Percentiles rank a stretch among this genome's conserved stretches.
Conservation (phyloP, 768 basidiomycete genomes). For the Amanita thiersii region DNA sequence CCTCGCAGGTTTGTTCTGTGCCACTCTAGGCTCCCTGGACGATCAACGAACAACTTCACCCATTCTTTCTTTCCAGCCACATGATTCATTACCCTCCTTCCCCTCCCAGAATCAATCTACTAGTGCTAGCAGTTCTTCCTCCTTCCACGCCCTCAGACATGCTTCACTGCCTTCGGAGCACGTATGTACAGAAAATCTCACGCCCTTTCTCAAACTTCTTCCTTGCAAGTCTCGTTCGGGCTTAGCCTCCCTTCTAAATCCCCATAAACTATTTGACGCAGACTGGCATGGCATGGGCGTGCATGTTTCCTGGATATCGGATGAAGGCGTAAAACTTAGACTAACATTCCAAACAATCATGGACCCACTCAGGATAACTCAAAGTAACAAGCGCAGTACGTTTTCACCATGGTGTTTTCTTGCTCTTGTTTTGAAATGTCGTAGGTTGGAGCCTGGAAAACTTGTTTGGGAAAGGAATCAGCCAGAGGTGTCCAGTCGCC, state of each 20-base stretch:
- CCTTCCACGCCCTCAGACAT: conserved; percentile 56
- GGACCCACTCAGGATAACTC: conserved; percentile 59
- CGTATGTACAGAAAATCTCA: conserved; percentile 97
- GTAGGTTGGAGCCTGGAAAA: conserved; percentile 69
- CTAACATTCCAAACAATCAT: conserved; percentile 71
- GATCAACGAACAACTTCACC: conserved; percentile 52
- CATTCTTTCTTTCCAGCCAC: conserved; percentile 51
- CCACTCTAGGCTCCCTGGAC: conserved; percentile 75
- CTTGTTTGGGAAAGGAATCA: conserved; percentile 60
- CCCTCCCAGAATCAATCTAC: conserved; percentile 13
- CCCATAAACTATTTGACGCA: conserved; percentile 80
- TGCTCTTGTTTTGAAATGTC: conserved; percentile 7
- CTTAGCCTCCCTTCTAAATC: conserved; percentile 74
- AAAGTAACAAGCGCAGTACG: conserved; percentile 48
- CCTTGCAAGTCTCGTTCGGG: conserved; percentile 91
- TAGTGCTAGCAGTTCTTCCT: too few relatives aligned
- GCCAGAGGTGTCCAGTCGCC: conserved; percentile 65
- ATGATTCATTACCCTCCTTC: conserved; percentile 47
- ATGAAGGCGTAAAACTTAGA: conserved; percentile 52
- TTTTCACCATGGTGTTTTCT: neutral
- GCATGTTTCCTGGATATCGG: conserved; percentile 58
- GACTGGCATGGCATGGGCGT: conserved; percentile 88
- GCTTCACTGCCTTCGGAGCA: conserved; percentile 75
- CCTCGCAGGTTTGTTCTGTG: conserved; percentile 90
- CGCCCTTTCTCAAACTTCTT: conserved; percentile 89